Evolutionary conservation across 2,329 filamentous ascomycete species (phyloP).

Genomic region (Neonectria faginata): DNA sequence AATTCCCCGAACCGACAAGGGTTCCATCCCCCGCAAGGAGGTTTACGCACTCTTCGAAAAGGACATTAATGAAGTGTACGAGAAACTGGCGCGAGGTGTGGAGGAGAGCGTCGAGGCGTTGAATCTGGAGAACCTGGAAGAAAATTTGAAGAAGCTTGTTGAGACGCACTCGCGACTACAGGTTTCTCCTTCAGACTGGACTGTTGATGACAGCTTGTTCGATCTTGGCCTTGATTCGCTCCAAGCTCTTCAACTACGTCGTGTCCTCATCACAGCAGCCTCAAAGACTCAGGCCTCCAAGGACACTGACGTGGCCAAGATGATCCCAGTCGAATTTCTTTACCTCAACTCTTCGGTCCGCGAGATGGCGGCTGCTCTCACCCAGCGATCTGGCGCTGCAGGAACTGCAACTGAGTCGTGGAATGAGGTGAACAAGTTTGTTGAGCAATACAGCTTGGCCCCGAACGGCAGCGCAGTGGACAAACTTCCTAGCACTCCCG

Average conservation of each 20-base stretch:
- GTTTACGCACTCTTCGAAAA: constrained; percentile 33
- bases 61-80: constrained; percentile 33
- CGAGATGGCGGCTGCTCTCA: constrained; percentile 26
- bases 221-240: constrained; percentile 32
- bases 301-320: constrained; percentile 22
- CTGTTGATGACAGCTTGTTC: constrained; percentile 29
- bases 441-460: constrained; percentile 21
- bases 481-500: constrained; percentile 15
- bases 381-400: constrained; percentile 8
- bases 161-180: constrained; percentile 21
- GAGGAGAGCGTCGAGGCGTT: constrained; percentile 30
- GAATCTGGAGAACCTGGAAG: constrained; percentile 27
- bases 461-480: background rate
- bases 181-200: constrained; percentile 17
- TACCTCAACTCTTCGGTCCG: constrained; percentile 33
- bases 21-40: constrained; percentile 40
- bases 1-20: constrained; percentile 43
- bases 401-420: background rate
- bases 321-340: constrained; percentile 35
- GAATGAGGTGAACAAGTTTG: constrained; percentile 17
- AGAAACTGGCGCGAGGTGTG: constrained; percentile 24
- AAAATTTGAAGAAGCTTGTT: constrained; percentile 25
- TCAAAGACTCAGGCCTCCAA: constrained; percentile 31
- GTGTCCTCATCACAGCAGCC: constrained; percentile 27
- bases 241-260: constrained; percentile 23